Evolutionary conservation across 345 rosid genomes (phyloP).

Genomic region (Salix arbutifolia): DNA sequence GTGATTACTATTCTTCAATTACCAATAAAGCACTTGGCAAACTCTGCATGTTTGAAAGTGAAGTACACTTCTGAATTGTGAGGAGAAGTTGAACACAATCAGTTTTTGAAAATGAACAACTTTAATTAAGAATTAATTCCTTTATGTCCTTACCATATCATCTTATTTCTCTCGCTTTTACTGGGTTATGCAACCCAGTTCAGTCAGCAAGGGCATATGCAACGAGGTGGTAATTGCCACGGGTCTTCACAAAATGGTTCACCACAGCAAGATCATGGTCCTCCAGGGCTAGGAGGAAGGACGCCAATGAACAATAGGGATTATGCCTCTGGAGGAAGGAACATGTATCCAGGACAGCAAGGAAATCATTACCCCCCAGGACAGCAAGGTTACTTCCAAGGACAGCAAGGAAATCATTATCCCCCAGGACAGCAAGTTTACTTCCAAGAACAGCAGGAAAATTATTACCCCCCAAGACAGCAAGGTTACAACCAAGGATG

Average conservation of each 20-base stretch:
- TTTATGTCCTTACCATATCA: background rate
- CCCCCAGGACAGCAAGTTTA: conserved; percentile 28
- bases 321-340: conserved; percentile 35
- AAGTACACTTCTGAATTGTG: background rate
- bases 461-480: conserved; percentile 34
- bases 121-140: background rate
- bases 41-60: background rate
- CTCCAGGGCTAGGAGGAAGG: conserved; percentile 38
- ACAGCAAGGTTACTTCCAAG: conserved; percentile 14
- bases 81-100: background rate
- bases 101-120: background rate
- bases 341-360: conserved; percentile 30
- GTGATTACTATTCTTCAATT: background rate
- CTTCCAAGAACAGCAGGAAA: conserved; percentile 26
- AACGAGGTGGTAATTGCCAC: conserved; percentile 43
- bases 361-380: conserved; percentile 35
- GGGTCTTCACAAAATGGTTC: conserved; percentile 45
- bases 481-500: conserved; percentile 22
- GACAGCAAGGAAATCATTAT: conserved; percentile 21
- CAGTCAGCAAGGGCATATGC: conserved; percentile 43
- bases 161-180: background rate
- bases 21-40: background rate
- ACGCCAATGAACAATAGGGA: conserved; percentile 38
- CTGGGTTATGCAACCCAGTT: background rate
- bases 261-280: conserved; percentile 25